Conservation (phyloP, 371 early-diverging fungal species). For the Mortierella sp. region DNA sequence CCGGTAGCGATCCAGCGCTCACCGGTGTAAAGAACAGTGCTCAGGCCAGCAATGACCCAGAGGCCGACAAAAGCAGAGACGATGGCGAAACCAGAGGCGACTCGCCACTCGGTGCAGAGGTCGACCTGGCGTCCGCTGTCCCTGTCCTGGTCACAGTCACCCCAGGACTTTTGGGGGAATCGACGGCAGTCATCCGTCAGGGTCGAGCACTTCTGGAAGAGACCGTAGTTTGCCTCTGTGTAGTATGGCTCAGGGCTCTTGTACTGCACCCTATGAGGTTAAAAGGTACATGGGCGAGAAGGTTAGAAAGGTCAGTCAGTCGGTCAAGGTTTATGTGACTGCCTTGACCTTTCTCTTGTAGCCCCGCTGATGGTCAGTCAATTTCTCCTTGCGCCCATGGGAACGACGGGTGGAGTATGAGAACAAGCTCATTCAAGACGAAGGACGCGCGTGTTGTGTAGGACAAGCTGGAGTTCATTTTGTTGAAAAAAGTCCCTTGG, state of each 20-base stretch:
- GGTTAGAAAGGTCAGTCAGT: background rate
- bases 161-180: conserved; percentile 49
- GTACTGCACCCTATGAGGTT: conserved; percentile 41
- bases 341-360: background rate
- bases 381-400: background rate
- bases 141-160: conserved; percentile 55
- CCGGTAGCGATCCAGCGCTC: conserved; percentile 43
- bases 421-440: background rate
- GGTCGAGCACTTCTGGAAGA: conserved; percentile 54
- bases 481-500: background rate
- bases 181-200: conserved; percentile 56
- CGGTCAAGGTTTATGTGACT: background rate
- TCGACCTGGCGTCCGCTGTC: conserved; percentile 40
- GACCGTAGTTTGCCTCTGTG: conserved; percentile 47
- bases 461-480: background rate
- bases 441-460: background rate
- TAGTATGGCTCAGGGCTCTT: conserved; percentile 40
- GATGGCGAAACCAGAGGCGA: conserved; percentile 34
- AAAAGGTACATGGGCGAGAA: background rate
- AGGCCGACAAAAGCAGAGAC: conserved; percentile 38
- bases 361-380: background rate
- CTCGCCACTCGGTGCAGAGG: conserved; percentile 51
- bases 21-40: conserved; percentile 46
- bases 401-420: background rate
- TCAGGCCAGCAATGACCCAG: conserved; percentile 42